Percentiles rank a stretch among this genome's conserved stretches.
phyloP scores from a whole-genome alignment of 2,329 filamentous ascomycete species.

The Microdochium paspali region DNA sequence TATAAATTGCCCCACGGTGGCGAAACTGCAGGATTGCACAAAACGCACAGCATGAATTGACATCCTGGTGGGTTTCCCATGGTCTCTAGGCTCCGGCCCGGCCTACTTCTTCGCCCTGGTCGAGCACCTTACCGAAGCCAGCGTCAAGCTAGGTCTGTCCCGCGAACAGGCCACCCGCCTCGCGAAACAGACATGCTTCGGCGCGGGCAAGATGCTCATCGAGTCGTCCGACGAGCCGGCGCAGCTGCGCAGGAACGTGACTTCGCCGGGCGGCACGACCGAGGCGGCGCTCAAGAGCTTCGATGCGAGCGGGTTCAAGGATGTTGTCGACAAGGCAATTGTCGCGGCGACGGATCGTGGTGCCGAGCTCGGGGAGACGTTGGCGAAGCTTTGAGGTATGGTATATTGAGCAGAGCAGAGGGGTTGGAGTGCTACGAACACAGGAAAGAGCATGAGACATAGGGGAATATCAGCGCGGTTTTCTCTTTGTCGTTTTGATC shows the following conservation, averaged over 20 bases:
- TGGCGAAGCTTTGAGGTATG: slow-evolving; percentile 15
- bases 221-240: slow-evolving; percentile 33
- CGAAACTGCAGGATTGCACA: too few species aligned
- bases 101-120: slow-evolving; percentile 46
- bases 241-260: slow-evolving; percentile 40
- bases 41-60: too few species aligned
- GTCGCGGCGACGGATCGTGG: slow-evolving; percentile 32
- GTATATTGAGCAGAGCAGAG: too few species aligned
- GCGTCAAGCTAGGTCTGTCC: slow-evolving; percentile 31
- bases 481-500: too few species aligned
- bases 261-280: slow-evolving; percentile 42
- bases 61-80: not conserved
- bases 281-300: slow-evolving; percentile 39
- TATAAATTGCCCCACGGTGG: too few species aligned
- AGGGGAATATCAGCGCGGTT: too few species aligned
- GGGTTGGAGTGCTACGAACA: too few species aligned
- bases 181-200: slow-evolving; percentile 39
- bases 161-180: slow-evolving; percentile 37
- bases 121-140: slow-evolving; percentile 37
- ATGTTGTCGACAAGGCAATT: slow-evolving; percentile 33
- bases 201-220: slow-evolving; percentile 41
- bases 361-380: slow-evolving; percentile 31
- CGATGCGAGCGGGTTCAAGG: slow-evolving; percentile 30
- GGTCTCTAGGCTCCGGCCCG: slow-evolving; percentile 32
- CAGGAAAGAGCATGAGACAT: too few species aligned